phyloP scores from a whole-genome alignment of 495 filamentous ascomycete genomes.

The Podospora sp. region DNA sequence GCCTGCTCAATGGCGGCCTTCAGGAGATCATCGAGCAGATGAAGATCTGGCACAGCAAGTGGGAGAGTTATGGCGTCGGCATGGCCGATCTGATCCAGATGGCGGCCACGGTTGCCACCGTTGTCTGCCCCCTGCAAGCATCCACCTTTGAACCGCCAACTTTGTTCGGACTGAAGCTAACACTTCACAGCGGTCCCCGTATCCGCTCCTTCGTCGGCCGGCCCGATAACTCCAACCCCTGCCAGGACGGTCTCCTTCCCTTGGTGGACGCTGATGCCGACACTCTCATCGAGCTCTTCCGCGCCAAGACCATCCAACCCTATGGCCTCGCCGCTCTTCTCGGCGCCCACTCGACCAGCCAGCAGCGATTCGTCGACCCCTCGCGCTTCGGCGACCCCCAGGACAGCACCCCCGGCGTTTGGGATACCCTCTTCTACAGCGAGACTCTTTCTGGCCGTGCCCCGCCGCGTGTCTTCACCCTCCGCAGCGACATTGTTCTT shows the following conservation, averaged over 20 bases:
- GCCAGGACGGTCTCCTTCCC: slow-evolving; percentile 35
- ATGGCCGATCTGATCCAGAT: slow-evolving; percentile 49
- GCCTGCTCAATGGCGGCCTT: slow-evolving; percentile 36
- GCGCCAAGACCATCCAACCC: slow-evolving; percentile 51
- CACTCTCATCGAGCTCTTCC: slow-evolving; percentile 44
- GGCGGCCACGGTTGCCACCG: slow-evolving; percentile 41
- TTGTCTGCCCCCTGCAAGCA: slow-evolving; percentile 38
- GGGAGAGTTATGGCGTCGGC: slow-evolving; percentile 34
- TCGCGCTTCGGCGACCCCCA: slow-evolving; percentile 37
- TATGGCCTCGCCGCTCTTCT: slow-evolving; percentile 51
- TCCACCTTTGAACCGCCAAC: neutral
- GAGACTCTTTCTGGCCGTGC: slow-evolving; percentile 41
- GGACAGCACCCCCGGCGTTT: slow-evolving; percentile 40
- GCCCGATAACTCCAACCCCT: slow-evolving; percentile 29
- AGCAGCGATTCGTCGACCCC: slow-evolving; percentile 49
- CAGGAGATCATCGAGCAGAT: slow-evolving; percentile 37
- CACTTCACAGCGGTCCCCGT: slow-evolving; percentile 31
- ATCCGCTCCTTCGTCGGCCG: slow-evolving; percentile 41
- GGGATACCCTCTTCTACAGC: slow-evolving; percentile 49
- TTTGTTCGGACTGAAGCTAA: neutral
- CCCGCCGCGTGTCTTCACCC: slow-evolving; percentile 48
- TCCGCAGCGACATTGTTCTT: slow-evolving; percentile 48
- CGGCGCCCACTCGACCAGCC: slow-evolving; percentile 52
- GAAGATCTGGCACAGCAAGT: slow-evolving; percentile 36
- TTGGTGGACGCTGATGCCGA: slow-evolving; percentile 29